Percentiles rank a stretch among this genome's conserved stretches.
These are phyloP conservation scores for Rhizopogon vulgaris DNA, from an alignment of 768 basidiomycete species.

Conservation along the genomic window DNA sequence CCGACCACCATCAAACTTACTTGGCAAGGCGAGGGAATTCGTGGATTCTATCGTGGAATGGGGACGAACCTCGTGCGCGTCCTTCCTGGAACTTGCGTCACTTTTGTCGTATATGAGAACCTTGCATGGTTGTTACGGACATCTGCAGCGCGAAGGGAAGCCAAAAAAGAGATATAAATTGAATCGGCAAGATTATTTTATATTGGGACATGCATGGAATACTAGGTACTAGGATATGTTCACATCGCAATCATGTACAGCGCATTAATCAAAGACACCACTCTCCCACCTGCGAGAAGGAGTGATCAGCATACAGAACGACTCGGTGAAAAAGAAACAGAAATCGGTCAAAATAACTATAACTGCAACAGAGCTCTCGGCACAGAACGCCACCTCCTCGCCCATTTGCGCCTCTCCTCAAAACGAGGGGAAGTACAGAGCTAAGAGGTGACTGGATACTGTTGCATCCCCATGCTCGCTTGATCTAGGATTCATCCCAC, in stretches of 20 bases:
- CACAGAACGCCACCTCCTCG: conserved; percentile 1
- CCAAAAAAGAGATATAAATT: neutral
- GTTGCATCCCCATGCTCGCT: conserved; percentile 18
- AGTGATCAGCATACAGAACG: too few species aligned
- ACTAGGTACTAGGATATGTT: too few species aligned
- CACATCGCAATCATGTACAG: neutral
- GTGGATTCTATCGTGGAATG: conserved; percentile 92
- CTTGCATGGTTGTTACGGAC: conserved; percentile 75
- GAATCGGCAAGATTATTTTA: neutral
- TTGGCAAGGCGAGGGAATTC: conserved; percentile 71
- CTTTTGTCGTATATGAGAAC: conserved; percentile 96
- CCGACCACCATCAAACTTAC: conserved; percentile 74
- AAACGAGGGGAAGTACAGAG: conserved; percentile 18
- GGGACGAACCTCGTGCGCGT: conserved; percentile 93
- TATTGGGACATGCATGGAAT: neutral
- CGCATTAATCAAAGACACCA: too few species aligned
- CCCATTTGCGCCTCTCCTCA: conserved; percentile 22
- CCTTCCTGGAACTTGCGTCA: conserved; percentile 94
- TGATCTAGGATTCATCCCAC: conserved; percentile 21
- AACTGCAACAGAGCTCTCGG: too few species aligned
- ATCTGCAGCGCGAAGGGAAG: conserved; percentile 50
- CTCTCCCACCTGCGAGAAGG: too few species aligned
- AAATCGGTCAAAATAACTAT: too few species aligned
- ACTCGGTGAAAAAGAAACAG: too few species aligned
- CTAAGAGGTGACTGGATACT: conserved; percentile 19